A percentile compares a stretch with the other conserved stretches of the same genome.
Conservation (phyloP, 805 yeast species). For the Gaillardinia entomophila region DNA sequence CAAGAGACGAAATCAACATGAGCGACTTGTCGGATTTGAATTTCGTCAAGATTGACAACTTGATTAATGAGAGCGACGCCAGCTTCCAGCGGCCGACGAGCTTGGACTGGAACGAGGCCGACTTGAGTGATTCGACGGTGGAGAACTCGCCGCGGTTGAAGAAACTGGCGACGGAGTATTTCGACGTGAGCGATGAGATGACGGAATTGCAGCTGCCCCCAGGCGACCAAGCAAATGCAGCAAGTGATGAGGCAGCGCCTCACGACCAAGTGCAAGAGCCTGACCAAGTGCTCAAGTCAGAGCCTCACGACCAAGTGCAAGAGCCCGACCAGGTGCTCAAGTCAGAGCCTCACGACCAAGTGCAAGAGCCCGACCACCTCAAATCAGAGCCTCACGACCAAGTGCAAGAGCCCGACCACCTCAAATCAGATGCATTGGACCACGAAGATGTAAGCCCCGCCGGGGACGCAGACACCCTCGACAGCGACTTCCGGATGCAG, state of each 20-base stretch:
- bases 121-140: constrained; percentile 1
- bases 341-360: too few relatives aligned
- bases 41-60: constrained; percentile 30
- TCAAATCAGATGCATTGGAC: constrained; percentile 8
- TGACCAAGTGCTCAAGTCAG: too few relatives aligned
- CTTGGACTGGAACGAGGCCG: constrained; percentile 27
- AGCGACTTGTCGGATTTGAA: constrained; percentile 35
- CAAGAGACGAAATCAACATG: constrained; percentile 20
- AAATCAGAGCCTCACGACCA: too few relatives aligned
- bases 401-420: constrained; percentile 3
- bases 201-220: constrained; percentile 1
- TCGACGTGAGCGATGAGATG: constrained; percentile 2
- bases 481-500: constrained; percentile 23
- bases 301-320: too few relatives aligned
- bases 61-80: constrained; percentile 19
- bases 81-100: constrained; percentile 32
- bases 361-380: too few relatives aligned
- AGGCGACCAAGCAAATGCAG: not conserved
- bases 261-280: not conserved
- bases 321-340: too few relatives aligned
- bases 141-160: constrained; percentile 1
- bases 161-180: constrained; percentile 15
- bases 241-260: not conserved
- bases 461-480: too few relatives aligned
- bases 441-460: constrained; percentile 36